Evolutionary conservation across 2,329 filamentous ascomycete species (phyloP).

Genomic region (Penicillium thymicola): DNA sequence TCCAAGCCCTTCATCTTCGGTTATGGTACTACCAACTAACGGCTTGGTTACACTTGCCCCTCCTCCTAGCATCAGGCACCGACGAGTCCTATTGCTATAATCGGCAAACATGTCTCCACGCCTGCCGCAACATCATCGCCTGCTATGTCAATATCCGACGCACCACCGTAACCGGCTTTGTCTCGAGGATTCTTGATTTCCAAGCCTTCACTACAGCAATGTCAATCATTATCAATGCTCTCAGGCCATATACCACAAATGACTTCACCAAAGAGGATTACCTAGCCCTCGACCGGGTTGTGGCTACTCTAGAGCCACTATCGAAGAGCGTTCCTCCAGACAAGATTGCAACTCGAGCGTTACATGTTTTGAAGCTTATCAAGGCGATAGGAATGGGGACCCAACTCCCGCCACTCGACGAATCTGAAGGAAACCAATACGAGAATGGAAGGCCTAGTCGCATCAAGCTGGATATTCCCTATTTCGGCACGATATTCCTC

Average conservation of each 20-base stretch:
- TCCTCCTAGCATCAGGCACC: not conserved
- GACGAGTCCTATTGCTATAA: constrained; percentile 2
- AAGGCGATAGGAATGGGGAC: not conserved
- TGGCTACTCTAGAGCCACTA: not conserved
- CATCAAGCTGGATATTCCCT: constrained; percentile 13
- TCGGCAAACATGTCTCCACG: constrained; percentile 7
- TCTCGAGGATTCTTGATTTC: constrained; percentile 12
- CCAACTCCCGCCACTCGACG: not conserved
- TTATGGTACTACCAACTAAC: constrained; percentile 10
- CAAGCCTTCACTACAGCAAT: constrained; percentile 14
- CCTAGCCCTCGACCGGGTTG: constrained; percentile 1
- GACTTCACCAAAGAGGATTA: not conserved
- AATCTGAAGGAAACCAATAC: not conserved
- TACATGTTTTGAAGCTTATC: constrained; percentile 4
- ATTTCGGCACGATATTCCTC: constrained; percentile 11
- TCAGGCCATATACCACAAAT: not conserved
- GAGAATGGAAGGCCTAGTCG: not conserved
- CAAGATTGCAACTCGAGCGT: constrained; percentile 6
- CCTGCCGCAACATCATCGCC: constrained; percentile 6
- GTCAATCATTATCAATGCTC: constrained; percentile 7
- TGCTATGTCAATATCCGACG: constrained; percentile 8
- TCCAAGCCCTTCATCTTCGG: not conserved
- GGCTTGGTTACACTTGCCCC: constrained; percentile 10
- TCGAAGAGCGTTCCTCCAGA: not conserved
- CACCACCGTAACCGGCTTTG: constrained; percentile 1